Conservation (phyloP, 2,329 filamentous ascomycete species). For the Fusarium torulosum region DNA sequence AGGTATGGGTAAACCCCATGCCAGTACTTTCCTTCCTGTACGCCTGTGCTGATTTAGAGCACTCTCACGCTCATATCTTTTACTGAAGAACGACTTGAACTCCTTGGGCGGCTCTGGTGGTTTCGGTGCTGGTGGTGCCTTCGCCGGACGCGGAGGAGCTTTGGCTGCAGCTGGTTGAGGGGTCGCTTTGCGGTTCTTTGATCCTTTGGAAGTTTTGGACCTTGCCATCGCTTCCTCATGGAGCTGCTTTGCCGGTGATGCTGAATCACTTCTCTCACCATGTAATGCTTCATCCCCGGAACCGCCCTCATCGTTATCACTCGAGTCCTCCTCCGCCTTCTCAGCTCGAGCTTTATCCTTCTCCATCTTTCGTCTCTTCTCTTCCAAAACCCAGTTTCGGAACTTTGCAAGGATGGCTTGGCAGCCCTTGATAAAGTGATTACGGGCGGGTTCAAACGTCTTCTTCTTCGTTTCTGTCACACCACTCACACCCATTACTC, state of each 20-base stretch:
- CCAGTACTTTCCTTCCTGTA: slow-evolving; percentile 75
- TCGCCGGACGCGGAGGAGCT: slow-evolving; percentile 35
- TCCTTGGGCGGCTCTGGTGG: slow-evolving; percentile 64
- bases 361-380: slow-evolving; percentile 83
- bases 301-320: slow-evolving; percentile 41
- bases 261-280: slow-evolving; percentile 66
- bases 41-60: slow-evolving; percentile 80
- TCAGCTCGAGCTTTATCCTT: slow-evolving; percentile 70
- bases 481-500: slow-evolving; percentile 88
- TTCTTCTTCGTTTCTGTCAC: slow-evolving; percentile 88
- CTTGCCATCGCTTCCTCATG: slow-evolving; percentile 76
- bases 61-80: slow-evolving; percentile 82
- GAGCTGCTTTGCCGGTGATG: slow-evolving; percentile 74
- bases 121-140: slow-evolving; percentile 46
- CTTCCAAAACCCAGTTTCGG: slow-evolving; percentile 86
- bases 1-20: slow-evolving; percentile 86
- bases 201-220: slow-evolving; percentile 56
- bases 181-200: slow-evolving; percentile 50
- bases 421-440: slow-evolving; percentile 87
- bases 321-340: slow-evolving; percentile 50
- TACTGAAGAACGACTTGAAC: slow-evolving; percentile 89
- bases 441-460: slow-evolving; percentile 85
- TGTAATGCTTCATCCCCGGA: slow-evolving; percentile 60
- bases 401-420: slow-evolving; percentile 88
- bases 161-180: slow-evolving; percentile 41